Percentiles rank a stretch among this genome's conserved stretches.
Conservation (phyloP, 2,329 filamentous ascomycete species). For the Colletotrichum agaves region DNA sequence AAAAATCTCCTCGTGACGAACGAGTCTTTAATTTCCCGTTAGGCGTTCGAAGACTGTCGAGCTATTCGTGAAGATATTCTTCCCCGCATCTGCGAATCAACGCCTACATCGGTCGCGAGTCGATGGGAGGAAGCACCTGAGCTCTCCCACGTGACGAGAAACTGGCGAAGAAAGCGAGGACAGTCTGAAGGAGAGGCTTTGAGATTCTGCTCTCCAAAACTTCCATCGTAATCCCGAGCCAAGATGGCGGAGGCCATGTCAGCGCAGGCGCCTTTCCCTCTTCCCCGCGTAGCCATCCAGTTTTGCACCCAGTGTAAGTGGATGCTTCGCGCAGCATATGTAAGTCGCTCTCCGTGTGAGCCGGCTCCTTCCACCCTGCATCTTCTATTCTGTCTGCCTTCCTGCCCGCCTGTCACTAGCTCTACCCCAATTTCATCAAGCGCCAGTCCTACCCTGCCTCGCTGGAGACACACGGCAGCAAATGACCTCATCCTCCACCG, state of each 20-base stretch:
- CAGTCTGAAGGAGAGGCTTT: too few species aligned
- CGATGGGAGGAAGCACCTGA: too few species aligned
- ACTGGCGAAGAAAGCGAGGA: too few species aligned
- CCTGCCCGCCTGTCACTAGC: not conserved
- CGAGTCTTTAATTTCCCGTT: too few species aligned
- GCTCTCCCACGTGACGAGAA: too few species aligned
- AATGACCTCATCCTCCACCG: constrained; percentile 26
- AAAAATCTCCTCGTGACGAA: too few species aligned
- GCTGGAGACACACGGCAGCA: not conserved
- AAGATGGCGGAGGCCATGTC: constrained; percentile 19
- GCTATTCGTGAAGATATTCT: too few species aligned
- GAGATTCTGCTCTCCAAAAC: too few species aligned
- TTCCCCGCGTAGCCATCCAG: constrained; percentile 85
- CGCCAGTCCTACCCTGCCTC: not conserved
- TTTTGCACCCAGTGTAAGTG: constrained; percentile 96
- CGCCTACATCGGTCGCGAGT: too few species aligned
- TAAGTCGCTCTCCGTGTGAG: constrained; percentile 54
- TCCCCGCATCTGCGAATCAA: too few species aligned
- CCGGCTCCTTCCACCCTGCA: not conserved
- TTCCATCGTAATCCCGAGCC: too few species aligned
- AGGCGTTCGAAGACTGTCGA: too few species aligned
- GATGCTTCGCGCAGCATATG: constrained; percentile 88
- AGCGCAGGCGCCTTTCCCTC: constrained; percentile 40
- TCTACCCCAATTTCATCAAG: not conserved
- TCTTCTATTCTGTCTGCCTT: not conserved